These are phyloP conservation scores for Globisporangium iwayamae DNA, from an alignment of 352 stramenopile species.

Conservation along the genomic window DNA sequence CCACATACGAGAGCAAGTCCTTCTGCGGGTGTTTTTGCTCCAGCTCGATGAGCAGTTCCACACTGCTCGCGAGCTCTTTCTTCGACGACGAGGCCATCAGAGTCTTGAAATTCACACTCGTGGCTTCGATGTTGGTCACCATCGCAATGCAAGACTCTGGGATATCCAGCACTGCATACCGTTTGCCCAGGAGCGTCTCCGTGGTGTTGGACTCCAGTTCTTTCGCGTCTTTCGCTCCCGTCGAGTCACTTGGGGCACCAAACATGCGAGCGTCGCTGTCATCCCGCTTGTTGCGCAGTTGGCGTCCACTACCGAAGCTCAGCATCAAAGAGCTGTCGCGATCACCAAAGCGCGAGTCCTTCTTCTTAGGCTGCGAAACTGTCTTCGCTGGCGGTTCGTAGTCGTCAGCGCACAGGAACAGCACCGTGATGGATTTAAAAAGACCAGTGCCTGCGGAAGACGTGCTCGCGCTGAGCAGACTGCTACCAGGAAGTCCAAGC, in stretches of 20 bases:
- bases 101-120: slow-evolving; percentile 54
- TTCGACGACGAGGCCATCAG: slow-evolving; percentile 59
- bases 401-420: slow-evolving; percentile 63
- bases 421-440: slow-evolving; percentile 75
- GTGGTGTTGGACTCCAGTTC: slow-evolving; percentile 53
- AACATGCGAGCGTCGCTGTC: slow-evolving; percentile 48
- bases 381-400: slow-evolving; percentile 48
- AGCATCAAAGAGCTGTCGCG: slow-evolving; percentile 4
- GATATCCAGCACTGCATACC: slow-evolving; percentile 70
- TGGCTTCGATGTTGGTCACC: slow-evolving; percentile 42
- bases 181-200: slow-evolving; percentile 56
- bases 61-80: slow-evolving; percentile 66
- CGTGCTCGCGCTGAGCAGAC: slow-evolving; percentile 38
- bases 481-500: slow-evolving; percentile 12
- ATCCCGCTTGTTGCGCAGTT: slow-evolving; percentile 53
- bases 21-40: slow-evolving; percentile 68
- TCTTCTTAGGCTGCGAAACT: slow-evolving; percentile 16
- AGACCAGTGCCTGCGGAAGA: slow-evolving; percentile 24
- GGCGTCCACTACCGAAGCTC: slow-evolving; percentile 30
- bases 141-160: slow-evolving; percentile 77
- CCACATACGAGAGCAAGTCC: slow-evolving; percentile 44
- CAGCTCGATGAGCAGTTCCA: slow-evolving; percentile 73
- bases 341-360: neutral
- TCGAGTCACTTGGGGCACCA: slow-evolving; percentile 23
- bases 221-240: slow-evolving; percentile 25